Percentiles rank a stretch among this genome's conserved stretches.
Conservation (phyloP, 1,139 yeast genomes). For the Geotrichum phurueaensis region DNA sequence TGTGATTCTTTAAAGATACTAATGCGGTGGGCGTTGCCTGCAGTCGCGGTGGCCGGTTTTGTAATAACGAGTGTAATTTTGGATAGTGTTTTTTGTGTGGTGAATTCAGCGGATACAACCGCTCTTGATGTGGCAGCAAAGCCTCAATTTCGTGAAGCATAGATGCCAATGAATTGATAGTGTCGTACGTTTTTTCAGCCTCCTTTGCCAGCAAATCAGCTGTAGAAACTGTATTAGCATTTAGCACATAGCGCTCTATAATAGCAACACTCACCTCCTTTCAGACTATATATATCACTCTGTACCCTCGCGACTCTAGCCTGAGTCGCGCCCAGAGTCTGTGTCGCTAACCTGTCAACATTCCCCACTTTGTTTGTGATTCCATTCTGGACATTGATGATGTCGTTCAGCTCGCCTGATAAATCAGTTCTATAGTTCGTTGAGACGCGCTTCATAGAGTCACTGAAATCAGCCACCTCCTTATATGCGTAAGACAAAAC, state of each 20-base stretch:
- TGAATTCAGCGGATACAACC: slow-evolving; percentile 23
- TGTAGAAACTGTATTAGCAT: neutral
- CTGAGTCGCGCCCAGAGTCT: slow-evolving; percentile 21
- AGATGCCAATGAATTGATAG: slow-evolving; percentile 19
- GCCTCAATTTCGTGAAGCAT: slow-evolving; percentile 25
- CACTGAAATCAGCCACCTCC: slow-evolving; percentile 18
- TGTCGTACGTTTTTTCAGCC: slow-evolving; percentile 21
- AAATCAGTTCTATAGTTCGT: slow-evolving; percentile 20
- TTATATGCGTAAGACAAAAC: slow-evolving; percentile 4
- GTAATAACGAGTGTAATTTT: slow-evolving; percentile 25
- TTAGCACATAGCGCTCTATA: neutral
- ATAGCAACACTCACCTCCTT: slow-evolving; percentile 13
- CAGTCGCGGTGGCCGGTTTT: neutral
- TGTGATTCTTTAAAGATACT: neutral
- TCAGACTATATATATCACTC: slow-evolving; percentile 16
- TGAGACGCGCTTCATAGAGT: slow-evolving; percentile 18
- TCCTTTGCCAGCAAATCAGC: slow-evolving; percentile 18
- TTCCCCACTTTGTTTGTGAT: slow-evolving; percentile 21
- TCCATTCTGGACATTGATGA: slow-evolving; percentile 19
- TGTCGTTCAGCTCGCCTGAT: slow-evolving; percentile 20
- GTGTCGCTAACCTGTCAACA: slow-evolving; percentile 22
- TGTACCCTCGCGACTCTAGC: slow-evolving; percentile 17
- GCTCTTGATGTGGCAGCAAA: slow-evolving; percentile 26
- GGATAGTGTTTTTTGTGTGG: slow-evolving; percentile 32
- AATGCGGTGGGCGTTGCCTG: neutral